Evolutionary conservation across 2,329 filamentous ascomycete genomes (phyloP).

Genomic region (Grosmannia serpens): DNA sequence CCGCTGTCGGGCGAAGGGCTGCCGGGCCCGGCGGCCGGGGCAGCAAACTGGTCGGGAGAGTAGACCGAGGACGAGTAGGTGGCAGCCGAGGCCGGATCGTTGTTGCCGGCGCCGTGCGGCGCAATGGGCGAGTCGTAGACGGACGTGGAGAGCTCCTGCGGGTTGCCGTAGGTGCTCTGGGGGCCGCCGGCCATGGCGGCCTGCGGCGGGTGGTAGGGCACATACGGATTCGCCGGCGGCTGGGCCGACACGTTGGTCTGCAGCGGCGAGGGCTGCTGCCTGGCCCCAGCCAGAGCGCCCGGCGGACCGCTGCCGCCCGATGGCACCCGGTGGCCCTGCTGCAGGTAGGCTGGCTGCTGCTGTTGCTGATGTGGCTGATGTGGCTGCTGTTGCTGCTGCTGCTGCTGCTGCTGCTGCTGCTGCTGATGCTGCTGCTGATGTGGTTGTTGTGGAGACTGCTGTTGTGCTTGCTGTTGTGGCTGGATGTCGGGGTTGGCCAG

Average conservation of each 20-base stretch:
- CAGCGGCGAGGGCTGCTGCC: slow-evolving; percentile 34
- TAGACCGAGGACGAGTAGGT: slow-evolving; percentile 36
- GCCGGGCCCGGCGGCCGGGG: slow-evolving; percentile 16
- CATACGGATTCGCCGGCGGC: slow-evolving; percentile 37
- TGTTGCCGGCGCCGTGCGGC: slow-evolving; percentile 26
- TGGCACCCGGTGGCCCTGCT: slow-evolving; percentile 30
- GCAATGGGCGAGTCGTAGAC: slow-evolving; percentile 64
- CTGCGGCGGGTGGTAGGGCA: slow-evolving; percentile 25
- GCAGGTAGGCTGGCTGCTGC: slow-evolving; percentile 12
- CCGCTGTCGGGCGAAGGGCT: background rate
- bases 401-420: background rate
- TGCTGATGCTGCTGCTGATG: background rate
- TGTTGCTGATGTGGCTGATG: background rate
- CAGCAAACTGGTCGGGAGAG: slow-evolving; percentile 33
- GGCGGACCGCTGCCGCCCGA: slow-evolving; percentile 23
- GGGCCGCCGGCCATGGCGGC: slow-evolving; percentile 36
- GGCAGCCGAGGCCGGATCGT: slow-evolving; percentile 24
- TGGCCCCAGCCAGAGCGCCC: background rate
- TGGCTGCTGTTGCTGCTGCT: background rate
- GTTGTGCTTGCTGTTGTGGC: slow-evolving; percentile 19
- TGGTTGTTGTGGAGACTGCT: background rate
- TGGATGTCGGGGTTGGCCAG: slow-evolving; percentile 47
- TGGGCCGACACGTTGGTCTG: slow-evolving; percentile 32
- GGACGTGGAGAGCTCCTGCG: slow-evolving; percentile 69
- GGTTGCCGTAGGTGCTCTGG: slow-evolving; percentile 57